Evolutionary conservation across 257 asterid genomes (phyloP), one percentile per base, ranked within the genome.

Genomic region (Solanum sparsipilum): DNA sequence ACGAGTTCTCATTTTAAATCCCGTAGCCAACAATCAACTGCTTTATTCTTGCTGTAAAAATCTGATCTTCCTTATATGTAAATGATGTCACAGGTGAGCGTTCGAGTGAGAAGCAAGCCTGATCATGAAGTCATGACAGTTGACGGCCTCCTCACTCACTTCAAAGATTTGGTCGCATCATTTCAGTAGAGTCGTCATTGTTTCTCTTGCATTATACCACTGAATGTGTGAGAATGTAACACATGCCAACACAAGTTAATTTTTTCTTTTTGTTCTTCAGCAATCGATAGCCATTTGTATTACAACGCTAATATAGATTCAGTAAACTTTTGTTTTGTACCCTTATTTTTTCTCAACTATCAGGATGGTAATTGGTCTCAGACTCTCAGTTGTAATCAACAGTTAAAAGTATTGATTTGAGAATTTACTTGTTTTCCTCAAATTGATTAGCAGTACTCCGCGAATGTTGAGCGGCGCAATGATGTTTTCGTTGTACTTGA

Each of bases 111-210:
- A 46, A 34, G 35, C 85, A 81, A 81, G 41, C 29, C 85, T 81
- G 85, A 81, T 46, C 85, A 81, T 81, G 68, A 81, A 81, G 85
- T 81, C 85, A 81, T 46, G 85, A 81, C 68, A 46, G 85, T 81
- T 46, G 85, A 46, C 7, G 18, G 60, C 68, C 85, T 81, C 85
- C 85, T 81, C 85, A 31, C 68, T 81, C 68, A 81, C 68, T 81
- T 81, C 85, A 81, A 46, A 81, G 85, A 81, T 29, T 0, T 29
- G 29, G 68, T 46, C 4, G 85, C 85, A 29, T 16, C 85, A 81
- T 81, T 81, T 81, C 68, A 46, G 25, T 81, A 81, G 84, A 9
- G 4, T 3, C 15, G 18, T 0, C 41, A 29, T 21, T 46, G 67
- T 52, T 29, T 29, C 68, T 81, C 65, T 29, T 81, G 68, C 85